Percentiles rank a stretch among this genome's conserved stretches.
phyloP scores from a whole-genome alignment of 2,329 filamentous ascomycete genomes.

The Colletotrichum somersetense region DNA sequence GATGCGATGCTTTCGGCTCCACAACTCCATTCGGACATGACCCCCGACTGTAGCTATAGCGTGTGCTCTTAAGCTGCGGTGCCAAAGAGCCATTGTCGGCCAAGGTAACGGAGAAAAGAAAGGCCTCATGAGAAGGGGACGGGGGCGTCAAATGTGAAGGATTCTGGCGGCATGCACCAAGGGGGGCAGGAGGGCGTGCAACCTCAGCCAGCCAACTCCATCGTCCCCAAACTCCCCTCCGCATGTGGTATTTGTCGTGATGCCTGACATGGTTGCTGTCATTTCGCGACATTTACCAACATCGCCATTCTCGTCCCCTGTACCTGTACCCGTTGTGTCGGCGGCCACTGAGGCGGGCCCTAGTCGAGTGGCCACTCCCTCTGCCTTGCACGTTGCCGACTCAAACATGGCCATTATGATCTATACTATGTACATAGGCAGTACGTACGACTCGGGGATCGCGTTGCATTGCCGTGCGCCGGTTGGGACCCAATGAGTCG shows the following conservation, averaged over 20 bases:
- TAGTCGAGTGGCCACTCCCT: background rate
- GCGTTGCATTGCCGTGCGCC: slow-evolving; percentile 33
- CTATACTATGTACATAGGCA: too few species aligned
- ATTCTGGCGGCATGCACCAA: slow-evolving; percentile 15
- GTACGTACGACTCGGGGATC: slow-evolving; percentile 28
- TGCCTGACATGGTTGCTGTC: slow-evolving; percentile 8
- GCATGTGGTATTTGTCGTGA: slow-evolving; percentile 10
- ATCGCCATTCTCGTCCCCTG: slow-evolving; percentile 10
- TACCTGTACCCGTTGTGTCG: background rate
- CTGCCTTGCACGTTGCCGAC: slow-evolving; percentile 4
- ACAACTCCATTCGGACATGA: slow-evolving; percentile 32
- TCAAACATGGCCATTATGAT: slow-evolving; percentile 3
- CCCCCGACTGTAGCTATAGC: slow-evolving; percentile 31
- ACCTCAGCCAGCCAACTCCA: slow-evolving; percentile 28
- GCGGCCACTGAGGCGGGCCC: background rate
- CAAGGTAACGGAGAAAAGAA: slow-evolving; percentile 10
- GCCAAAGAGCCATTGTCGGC: slow-evolving; percentile 7
- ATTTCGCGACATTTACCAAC: slow-evolving; percentile 10
- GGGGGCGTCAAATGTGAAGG: slow-evolving; percentile 12
- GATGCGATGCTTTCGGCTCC: slow-evolving; percentile 40
- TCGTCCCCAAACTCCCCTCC: slow-evolving; percentile 8
- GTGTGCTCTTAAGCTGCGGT: slow-evolving; percentile 25
- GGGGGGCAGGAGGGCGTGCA: slow-evolving; percentile 4
- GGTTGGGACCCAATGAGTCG: slow-evolving; percentile 24
- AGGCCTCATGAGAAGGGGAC: slow-evolving; percentile 9